Conservation (phyloP, 306 rosid genomes). For the Prinsepia uniflora region DNA sequence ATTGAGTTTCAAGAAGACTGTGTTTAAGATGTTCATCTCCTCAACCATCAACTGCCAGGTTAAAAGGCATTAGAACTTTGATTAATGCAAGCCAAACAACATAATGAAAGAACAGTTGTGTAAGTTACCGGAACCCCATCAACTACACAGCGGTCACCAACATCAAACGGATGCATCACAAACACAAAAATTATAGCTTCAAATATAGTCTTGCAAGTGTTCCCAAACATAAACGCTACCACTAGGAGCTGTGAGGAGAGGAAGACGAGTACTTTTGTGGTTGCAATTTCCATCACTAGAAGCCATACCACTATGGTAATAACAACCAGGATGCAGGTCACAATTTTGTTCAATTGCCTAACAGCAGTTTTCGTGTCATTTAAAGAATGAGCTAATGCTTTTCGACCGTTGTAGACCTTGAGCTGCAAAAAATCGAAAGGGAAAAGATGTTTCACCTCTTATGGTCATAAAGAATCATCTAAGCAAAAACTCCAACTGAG, state of each 20-base stretch:
- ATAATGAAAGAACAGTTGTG: slow-evolving; percentile 5
- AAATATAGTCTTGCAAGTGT: slow-evolving; percentile 83
- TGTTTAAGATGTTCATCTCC: slow-evolving; percentile 88
- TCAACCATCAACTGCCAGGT: slow-evolving; percentile 72
- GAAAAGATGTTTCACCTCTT: not conserved
- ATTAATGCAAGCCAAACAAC: not conserved
- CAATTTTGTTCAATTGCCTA: slow-evolving; percentile 73
- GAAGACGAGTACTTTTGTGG: slow-evolving; percentile 76
- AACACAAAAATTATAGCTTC: slow-evolving; percentile 89
- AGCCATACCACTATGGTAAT: slow-evolving; percentile 67
- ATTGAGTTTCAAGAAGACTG: slow-evolving; percentile 78
- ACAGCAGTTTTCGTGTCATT: slow-evolving; percentile 90
- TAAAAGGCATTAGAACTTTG: slow-evolving; percentile 15
- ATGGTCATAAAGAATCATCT: not conserved
- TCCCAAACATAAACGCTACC: slow-evolving; percentile 78
- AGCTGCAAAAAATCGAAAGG: slow-evolving; percentile 42
- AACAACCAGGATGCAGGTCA: slow-evolving; percentile 43
- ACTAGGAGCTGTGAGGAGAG: slow-evolving; percentile 73
- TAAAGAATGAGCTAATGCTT: slow-evolving; percentile 77
- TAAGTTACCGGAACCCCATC: slow-evolving; percentile 73
- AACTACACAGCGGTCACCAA: slow-evolving; percentile 82
- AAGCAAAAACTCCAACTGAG: not conserved
- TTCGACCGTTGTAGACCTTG: slow-evolving; percentile 79
- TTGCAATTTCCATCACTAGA: slow-evolving; percentile 78
- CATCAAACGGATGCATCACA: slow-evolving; percentile 97